Evolutionary conservation across 1,139 yeast species (phyloP), one percentile per base, ranked within the genome.

Genomic region (Scheffersomyces parashehatae): DNA sequence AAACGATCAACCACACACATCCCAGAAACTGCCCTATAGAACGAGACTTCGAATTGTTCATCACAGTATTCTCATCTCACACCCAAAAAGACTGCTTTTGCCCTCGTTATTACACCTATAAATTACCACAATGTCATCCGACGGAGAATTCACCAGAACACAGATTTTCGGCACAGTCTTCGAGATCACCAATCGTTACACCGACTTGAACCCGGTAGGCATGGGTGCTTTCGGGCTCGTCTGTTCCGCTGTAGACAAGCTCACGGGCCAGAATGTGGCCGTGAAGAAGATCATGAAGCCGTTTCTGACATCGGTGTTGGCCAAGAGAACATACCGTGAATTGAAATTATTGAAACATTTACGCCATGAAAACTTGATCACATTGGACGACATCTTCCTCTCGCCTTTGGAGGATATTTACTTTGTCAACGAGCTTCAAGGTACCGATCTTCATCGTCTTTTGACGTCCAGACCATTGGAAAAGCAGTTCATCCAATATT

Each of bases 211-310:
- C 59, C 99, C 99, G 3, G 97, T 93, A 40, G 99, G 99, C 1
- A 93, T 93, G 99, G 99, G 99, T 30, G 99, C 99, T 9, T 93
- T 93, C 62, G 99, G 99, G 6, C 79, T 93, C 33, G 99, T 93
- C 38, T 93, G 99, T 67, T 89, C 97, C 5, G 99, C 99, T 1
- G 81, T 85, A 44, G 99, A 93, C 67, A 88, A 86, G 58, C 77
- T 90, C 49, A 89, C 97, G 0, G 86, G 82, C 41, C 97, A 91
- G 65, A 88, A 87, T 56, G 99, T 95, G 38, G 99, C 99, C 36
- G 95, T 93, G 49, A 93, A 93, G 67, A 93, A 93, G 70, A 91
- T 93, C 54, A 88, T 93, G 97, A 93, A 90, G 64, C 99, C 99
- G 0, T 93, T 95, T 62, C 83, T 89, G 54, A 93, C 99, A 0